phyloP scores from a whole-genome alignment of 306 rosid genomes.

The Dalbergia cultrata region DNA sequence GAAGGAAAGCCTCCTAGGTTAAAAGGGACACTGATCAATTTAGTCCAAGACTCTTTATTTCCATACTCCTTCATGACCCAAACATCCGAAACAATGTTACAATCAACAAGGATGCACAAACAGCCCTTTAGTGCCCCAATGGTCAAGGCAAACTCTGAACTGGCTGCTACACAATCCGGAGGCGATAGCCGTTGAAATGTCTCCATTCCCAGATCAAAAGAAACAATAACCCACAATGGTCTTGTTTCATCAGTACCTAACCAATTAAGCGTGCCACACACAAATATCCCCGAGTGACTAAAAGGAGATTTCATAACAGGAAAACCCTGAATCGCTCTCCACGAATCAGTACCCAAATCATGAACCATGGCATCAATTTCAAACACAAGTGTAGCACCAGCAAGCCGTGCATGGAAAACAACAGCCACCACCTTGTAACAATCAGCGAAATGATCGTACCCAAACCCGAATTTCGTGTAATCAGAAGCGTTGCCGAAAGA shows the following conservation, averaged over 20 bases:
- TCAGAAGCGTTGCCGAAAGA: too few species aligned
- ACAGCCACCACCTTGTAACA: too few species aligned
- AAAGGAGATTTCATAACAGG: constrained; percentile 13
- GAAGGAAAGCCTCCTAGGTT: not conserved
- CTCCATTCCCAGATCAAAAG: constrained; percentile 55
- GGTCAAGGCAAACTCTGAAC: not conserved
- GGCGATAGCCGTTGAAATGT: constrained; percentile 36
- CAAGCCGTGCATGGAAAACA: too few species aligned
- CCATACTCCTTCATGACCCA: constrained; percentile 58
- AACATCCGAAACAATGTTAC: not conserved
- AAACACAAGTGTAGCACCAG: too few species aligned
- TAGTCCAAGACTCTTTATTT: constrained; percentile 53
- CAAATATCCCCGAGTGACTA: constrained; percentile 28
- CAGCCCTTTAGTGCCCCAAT: constrained; percentile 40
- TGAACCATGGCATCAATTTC: too few species aligned
- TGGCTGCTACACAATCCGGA: constrained; percentile 36
- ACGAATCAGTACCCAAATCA: constrained; percentile 27
- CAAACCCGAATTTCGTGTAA: too few species aligned
- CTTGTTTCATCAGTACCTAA: not conserved
- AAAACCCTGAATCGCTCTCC: constrained; percentile 46
- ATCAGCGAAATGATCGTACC: too few species aligned
- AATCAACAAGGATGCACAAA: constrained; percentile 19
- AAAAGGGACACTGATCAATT: constrained; percentile 27
- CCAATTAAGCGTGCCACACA: constrained; percentile 56
- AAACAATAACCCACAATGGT: not conserved